Evolutionary conservation across 768 basidiomycete species (phyloP).

Genomic region (Suillus brevipes): DNA sequence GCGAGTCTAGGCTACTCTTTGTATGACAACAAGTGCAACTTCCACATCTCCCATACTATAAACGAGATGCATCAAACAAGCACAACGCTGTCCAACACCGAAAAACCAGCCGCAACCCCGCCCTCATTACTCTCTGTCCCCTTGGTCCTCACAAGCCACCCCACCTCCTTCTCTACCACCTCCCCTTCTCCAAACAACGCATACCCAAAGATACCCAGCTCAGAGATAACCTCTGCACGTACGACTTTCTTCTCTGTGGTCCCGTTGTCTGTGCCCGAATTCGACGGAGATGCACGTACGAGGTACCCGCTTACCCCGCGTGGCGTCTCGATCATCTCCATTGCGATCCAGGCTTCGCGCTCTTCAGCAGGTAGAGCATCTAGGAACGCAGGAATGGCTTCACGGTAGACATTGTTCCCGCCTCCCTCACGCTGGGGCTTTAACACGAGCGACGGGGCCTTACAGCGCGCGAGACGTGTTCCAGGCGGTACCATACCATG

Average conservation of each 20-base stretch:
- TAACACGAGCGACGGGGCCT: slow-evolving; percentile 67
- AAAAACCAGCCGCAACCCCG: slow-evolving; percentile 83
- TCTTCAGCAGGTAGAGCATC: slow-evolving; percentile 58
- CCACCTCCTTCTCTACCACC: slow-evolving; percentile 61
- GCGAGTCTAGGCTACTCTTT: no score
- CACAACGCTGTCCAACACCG: slow-evolving; percentile 69
- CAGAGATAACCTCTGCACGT: slow-evolving; percentile 75
- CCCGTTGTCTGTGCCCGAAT: not conserved
- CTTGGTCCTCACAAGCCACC: slow-evolving; percentile 89
- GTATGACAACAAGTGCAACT: not conserved
- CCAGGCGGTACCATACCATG: slow-evolving; percentile 21
- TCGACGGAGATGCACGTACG: slow-evolving; percentile 58
- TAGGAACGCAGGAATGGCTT: slow-evolving; percentile 76
- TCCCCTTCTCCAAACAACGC: slow-evolving; percentile 64
- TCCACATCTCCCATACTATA: not conserved
- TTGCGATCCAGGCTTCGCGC: slow-evolving; percentile 89
- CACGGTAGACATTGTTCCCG: slow-evolving; percentile 93
- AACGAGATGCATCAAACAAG: slow-evolving; percentile 37
- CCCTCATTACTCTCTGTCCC: slow-evolving; percentile 91
- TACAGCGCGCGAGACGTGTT: slow-evolving; percentile 19
- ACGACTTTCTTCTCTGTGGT: slow-evolving; percentile 32
- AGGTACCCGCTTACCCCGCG: slow-evolving; percentile 67
- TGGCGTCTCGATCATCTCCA: slow-evolving; percentile 89
- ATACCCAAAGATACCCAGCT: slow-evolving; percentile 92
- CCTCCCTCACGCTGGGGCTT: slow-evolving; percentile 99